Evolutionary conservation across 192 early-diverging fungal species (phyloP), one percentile per base, ranked within the genome.

Genomic region (Obelidium mucronatum): DNA sequence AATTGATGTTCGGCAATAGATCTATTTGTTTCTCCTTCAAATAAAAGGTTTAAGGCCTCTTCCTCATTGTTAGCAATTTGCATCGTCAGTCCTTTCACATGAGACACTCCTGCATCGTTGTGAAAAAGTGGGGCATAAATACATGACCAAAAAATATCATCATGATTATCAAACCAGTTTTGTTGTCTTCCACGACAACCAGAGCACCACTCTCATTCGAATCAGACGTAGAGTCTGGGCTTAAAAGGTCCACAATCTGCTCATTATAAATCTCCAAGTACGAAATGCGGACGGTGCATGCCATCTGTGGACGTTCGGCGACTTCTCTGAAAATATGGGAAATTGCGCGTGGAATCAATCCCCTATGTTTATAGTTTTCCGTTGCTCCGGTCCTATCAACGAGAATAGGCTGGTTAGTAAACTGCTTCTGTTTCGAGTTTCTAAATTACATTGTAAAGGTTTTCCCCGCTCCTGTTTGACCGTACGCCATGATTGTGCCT

Each of bases 201-300:
- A 89, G 65, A 54, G 37, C 58, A 1, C 37, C 35, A n/a, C 19
- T 75, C 58, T 75, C 31, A 48, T 44, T 17, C n/a, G 17, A 39
- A 67, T 51, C n/a, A n/a, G n/a, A n/a, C n/a, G n/a, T n/a, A n/a
- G n/a, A n/a, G n/a, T n/a, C n/a, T n/a, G n/a, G n/a, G n/a, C n/a
- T n/a, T n/a, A 90, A 76, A 42, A 90, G 77, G 68, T 90, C 89
- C 3, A 86, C 69, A 79, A 90, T 86, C 36, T 84, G 79, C 62
- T 90, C 89, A 58, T 90, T 87, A 76, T 90, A 90, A 34, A 90
- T 90, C 72, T 90, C 89, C 31, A 90, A 72, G 75, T 90, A 90
- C 8, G 74, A 78, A 17, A 90, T 68, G 24, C 88, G 79, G 28
- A 85, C 75, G 11, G 81, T 87, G 67, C 73, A 86, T 8, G 89